Base-by-base conservation (phyloP, 2,329 filamentous ascomycete genomes). In the Pseudogymnoascus sp. region DNA sequence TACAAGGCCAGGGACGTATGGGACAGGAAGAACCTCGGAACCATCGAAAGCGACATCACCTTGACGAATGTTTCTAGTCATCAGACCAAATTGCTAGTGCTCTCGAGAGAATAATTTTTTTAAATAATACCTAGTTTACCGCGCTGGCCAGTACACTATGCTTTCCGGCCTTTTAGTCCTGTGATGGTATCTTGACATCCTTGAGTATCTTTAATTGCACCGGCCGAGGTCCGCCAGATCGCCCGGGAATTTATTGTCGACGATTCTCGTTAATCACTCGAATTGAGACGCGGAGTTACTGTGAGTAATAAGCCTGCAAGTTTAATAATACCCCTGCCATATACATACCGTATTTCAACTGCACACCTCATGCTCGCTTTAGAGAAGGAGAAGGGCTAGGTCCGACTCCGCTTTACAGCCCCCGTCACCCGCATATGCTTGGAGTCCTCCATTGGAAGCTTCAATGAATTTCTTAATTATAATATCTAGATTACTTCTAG, bases 1-100 rank as follows among this genome's bases (percentile, higher is more conserved):
- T 65, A 60, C 31, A 62, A 55, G 21, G 45, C 64, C 52, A 64
- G 65, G n/a, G 66, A 67, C 62, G 28, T 66, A 14, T 65, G 63
- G 66, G 63, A 23, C 41, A 61, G 21, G 25, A 62, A 62, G 25
- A 35, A 65, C 49, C 43, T 65, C 11, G 52, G 43, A n/a, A 31
- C 43, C 23, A 55, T 33, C n/a, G 21, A 38, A 18, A 37, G 18
- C 2, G 55, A 52, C 3, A 41, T 66, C n/a, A 65, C 16, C 5
- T 41, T 64, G 12, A 43, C 40, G 9, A 60, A 63, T 63, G 31
- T 64, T 14, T 43, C 58, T 28, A 59, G 58, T 65, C 37, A 66
- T 59, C 49, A 64, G 49, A 64, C 63, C 11, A 62, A 63, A 43
- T 21, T 43, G 40, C 40, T 43, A 12, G 40, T 43, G 5, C 40